A percentile compares a stretch with the other conserved stretches of the same genome.
Evolutionary conservation across 768 basidiomycete genomes (phyloP).

Genomic region (Termitomyces sp.): DNA sequence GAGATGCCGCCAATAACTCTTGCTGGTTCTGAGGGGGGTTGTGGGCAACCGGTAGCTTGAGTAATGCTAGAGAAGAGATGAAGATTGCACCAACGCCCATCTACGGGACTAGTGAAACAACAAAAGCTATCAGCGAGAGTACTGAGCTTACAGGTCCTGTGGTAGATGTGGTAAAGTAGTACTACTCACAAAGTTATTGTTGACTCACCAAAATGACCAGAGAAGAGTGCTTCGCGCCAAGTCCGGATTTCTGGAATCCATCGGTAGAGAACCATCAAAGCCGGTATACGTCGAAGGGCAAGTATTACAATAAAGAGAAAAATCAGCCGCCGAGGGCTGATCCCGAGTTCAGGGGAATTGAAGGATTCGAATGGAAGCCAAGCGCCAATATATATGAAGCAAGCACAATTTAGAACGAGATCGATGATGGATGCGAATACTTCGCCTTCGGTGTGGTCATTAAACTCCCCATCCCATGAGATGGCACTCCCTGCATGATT

Average conservation of each 20-base stretch:
- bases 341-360: slow-evolving; percentile 48
- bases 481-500: slow-evolving; percentile 35
- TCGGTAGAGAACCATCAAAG: slow-evolving; percentile 67
- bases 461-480: slow-evolving; percentile 70
- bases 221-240: slow-evolving; percentile 85
- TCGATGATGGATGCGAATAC: slow-evolving; percentile 89
- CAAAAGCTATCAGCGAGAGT: neutral
- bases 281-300: slow-evolving; percentile 73
- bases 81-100: slow-evolving; percentile 49
- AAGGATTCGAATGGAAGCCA: slow-evolving; percentile 71
- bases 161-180: neutral
- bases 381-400: slow-evolving; percentile 84
- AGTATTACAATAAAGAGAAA: slow-evolving; percentile 65
- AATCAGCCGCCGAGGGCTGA: slow-evolving; percentile 66
- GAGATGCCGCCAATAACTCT: slow-evolving; percentile 61
- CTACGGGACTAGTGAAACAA: slow-evolving; percentile 23
- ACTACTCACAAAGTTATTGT: neutral
- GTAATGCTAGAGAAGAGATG: slow-evolving; percentile 68
- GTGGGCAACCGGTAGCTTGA: slow-evolving; percentile 50
- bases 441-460: slow-evolving; percentile 55
- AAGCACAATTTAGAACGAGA: slow-evolving; percentile 74
- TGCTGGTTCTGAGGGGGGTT: slow-evolving; percentile 60
- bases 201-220: slow-evolving; percentile 78
- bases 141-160: slow-evolving; percentile 46
- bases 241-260: slow-evolving; percentile 84